Evolutionary conservation across 2,329 filamentous ascomycete species (phyloP).

Genomic region (Aspergillus tubingensis): DNA sequence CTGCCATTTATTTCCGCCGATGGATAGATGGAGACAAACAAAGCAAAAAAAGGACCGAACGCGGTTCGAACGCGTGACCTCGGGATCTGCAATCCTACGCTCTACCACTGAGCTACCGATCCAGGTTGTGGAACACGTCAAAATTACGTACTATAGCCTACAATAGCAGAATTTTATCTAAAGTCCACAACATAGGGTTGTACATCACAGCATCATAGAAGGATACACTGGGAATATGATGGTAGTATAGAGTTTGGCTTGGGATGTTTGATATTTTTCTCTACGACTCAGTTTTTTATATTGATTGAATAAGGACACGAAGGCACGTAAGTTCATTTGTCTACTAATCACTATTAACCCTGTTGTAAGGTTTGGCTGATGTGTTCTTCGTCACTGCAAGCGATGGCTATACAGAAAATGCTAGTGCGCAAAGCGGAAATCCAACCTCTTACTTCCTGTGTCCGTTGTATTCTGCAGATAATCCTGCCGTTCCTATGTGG

Average conservation of each 20-base stretch:
- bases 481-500: conserved; percentile 10
- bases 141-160: not conserved
- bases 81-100: conserved; percentile 11
- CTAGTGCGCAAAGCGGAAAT: conserved; percentile 23
- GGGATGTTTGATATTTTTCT: too few relatives aligned
- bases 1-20: not conserved
- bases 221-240: too few relatives aligned
- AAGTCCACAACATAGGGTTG: too few relatives aligned
- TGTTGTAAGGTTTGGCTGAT: too few relatives aligned
- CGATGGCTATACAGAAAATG: not conserved
- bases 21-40: not conserved
- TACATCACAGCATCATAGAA: too few relatives aligned
- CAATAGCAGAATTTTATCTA: too few relatives aligned
- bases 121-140: not conserved
- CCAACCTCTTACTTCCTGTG: conserved; percentile 45
- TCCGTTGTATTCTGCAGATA: conserved; percentile 52
- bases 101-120: conserved; percentile 12
- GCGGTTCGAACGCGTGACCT: conserved; percentile 12
- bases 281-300: too few relatives aligned
- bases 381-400: too few relatives aligned
- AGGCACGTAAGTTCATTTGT: too few relatives aligned
- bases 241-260: too few relatives aligned
- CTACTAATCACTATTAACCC: too few relatives aligned
- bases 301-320: too few relatives aligned
- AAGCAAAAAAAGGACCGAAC: conserved; percentile 6